Percentiles rank a stretch among this genome's conserved stretches.
These are phyloP conservation scores for Xylariaceae sp. DNA, from an alignment of 2,329 filamentous ascomycete genomes.

Conservation along the genomic window DNA sequence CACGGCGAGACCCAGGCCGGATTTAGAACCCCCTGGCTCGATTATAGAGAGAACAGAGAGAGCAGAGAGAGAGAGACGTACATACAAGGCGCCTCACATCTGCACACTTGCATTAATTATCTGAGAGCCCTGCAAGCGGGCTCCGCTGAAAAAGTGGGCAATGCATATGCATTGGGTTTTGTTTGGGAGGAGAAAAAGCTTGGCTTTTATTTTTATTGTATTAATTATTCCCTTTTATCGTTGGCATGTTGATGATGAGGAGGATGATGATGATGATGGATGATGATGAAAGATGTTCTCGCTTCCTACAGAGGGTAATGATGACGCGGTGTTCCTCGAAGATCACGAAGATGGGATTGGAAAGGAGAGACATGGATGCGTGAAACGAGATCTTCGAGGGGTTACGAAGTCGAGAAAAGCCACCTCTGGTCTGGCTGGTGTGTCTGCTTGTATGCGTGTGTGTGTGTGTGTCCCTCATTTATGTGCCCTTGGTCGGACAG, in stretches of 20 bases:
- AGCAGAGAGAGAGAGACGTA: not conserved
- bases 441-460: too few species aligned
- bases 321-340: not conserved
- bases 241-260: not conserved
- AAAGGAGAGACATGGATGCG: not conserved
- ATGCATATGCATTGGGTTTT: slow-evolving; percentile 14
- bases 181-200: slow-evolving; percentile 9
- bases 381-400: not conserved
- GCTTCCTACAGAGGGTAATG: not conserved
- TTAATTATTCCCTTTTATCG: not conserved
- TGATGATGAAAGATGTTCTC: not conserved
- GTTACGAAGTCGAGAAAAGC: too few species aligned
- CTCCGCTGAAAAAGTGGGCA: slow-evolving; percentile 11
- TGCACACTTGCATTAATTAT: slow-evolving; percentile 10
- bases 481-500: too few species aligned
- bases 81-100: slow-evolving; percentile 3
- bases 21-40: too few species aligned
- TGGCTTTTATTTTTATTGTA: slow-evolving; percentile 9
- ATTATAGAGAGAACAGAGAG: too few species aligned
- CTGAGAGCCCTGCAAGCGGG: slow-evolving; percentile 7
- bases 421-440: too few species aligned
- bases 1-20: too few species aligned
- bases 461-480: too few species aligned
- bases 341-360: not conserved
- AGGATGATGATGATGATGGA: not conserved